These are phyloP conservation scores for Aphanomyces euteiches DNA, from an alignment of 352 stramenopile species.

Conservation along the genomic window DNA sequence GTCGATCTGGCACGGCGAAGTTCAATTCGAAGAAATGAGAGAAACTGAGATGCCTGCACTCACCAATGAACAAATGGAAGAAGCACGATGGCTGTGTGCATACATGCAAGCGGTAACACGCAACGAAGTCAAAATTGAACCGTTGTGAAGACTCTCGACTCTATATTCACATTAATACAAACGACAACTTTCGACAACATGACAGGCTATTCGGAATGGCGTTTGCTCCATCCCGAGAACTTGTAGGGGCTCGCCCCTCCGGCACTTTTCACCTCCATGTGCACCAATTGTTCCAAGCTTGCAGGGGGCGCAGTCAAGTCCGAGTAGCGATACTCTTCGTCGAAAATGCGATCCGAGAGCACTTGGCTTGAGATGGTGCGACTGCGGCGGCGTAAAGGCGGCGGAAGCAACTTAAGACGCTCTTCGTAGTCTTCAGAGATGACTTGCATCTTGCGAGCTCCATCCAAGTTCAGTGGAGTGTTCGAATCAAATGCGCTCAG, in stretches of 20 bases:
- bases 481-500: conserved; percentile 69
- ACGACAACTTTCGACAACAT: conserved; percentile 24
- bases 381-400: conserved; percentile 56
- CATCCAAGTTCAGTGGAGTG: conserved; percentile 73
- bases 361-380: conserved; percentile 63
- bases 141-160: background rate
- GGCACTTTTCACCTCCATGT: conserved; percentile 74
- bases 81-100: conserved; percentile 2
- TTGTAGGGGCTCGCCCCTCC: conserved; percentile 42
- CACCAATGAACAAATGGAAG: background rate
- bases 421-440: conserved; percentile 85
- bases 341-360: conserved; percentile 19
- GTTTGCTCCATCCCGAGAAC: conserved; percentile 16
- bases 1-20: conserved; percentile 13
- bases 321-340: conserved; percentile 30
- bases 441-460: conserved; percentile 83
- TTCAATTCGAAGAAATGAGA: background rate
- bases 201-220: conserved; percentile 30
- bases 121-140: background rate
- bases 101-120: conserved; percentile 10
- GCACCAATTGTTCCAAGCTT: conserved; percentile 78
- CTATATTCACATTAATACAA: conserved; percentile 27
- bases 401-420: conserved; percentile 69
- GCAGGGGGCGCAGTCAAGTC: conserved; percentile 50
- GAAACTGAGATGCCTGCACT: background rate